These are phyloP conservation scores for Fraxinus latifolia DNA, from an alignment of 305 asterid genomes.

Conservation along the genomic window DNA sequence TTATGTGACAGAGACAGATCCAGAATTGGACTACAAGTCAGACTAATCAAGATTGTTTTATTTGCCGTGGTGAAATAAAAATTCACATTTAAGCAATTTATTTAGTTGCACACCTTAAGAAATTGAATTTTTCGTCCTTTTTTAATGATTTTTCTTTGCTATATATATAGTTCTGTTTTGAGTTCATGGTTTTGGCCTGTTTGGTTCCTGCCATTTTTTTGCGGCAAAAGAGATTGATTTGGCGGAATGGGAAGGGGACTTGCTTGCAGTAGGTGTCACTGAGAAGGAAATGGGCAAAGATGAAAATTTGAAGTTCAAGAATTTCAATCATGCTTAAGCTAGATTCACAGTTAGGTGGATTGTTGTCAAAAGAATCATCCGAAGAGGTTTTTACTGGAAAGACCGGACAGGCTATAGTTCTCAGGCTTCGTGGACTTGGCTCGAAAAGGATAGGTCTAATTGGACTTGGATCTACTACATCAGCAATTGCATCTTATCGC, in stretches of 20 bases:
- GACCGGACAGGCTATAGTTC: slow-evolving; percentile 71
- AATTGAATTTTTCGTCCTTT: neutral
- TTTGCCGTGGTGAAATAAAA: neutral
- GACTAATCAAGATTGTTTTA: neutral
- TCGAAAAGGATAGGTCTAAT: slow-evolving; percentile 73
- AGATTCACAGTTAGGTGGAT: slow-evolving; percentile 66
- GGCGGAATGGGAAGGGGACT: slow-evolving; percentile 95
- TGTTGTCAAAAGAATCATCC: slow-evolving; percentile 64
- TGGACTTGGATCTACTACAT: slow-evolving; percentile 66
- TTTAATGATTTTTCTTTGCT: neutral
- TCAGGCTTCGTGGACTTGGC: slow-evolving; percentile 74
- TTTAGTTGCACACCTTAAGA: neutral
- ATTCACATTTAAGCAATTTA: neutral
- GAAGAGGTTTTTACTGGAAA: slow-evolving; percentile 94
- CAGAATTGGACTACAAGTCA: too few species aligned
- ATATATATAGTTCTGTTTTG: neutral
- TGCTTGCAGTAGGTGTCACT: slow-evolving; percentile 83
- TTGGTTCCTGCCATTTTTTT: slow-evolving; percentile 17
- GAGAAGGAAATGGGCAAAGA: slow-evolving; percentile 82
- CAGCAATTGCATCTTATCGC: slow-evolving; percentile 52
- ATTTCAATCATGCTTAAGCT: slow-evolving; percentile 57
- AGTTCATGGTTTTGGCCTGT: neutral
- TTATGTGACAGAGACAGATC: too few species aligned
- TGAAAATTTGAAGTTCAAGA: slow-evolving; percentile 66
- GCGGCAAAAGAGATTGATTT: slow-evolving; percentile 77